These are phyloP conservation scores for Mimosa bimucronata DNA, from an alignment of 306 rosid genomes.

Conservation along the genomic window DNA sequence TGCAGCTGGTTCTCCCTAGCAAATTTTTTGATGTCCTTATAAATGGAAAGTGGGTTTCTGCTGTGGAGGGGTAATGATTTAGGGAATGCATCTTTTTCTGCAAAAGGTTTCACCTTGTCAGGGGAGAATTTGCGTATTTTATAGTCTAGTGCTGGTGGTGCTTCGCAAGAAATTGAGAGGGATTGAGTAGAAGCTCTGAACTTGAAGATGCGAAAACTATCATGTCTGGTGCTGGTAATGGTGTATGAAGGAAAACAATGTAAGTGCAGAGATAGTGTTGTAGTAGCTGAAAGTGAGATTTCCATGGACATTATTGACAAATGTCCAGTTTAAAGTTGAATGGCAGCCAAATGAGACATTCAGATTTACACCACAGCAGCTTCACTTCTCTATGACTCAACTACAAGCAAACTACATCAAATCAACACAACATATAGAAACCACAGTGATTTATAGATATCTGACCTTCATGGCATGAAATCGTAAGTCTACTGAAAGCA, in stretches of 20 bases:
- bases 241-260: slow-evolving; percentile 49
- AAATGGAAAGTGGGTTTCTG: slow-evolving; percentile 66
- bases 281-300: slow-evolving; percentile 29
- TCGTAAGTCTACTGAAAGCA: neutral
- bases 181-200: slow-evolving; percentile 38
- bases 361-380: neutral
- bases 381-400: neutral
- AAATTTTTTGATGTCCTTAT: slow-evolving; percentile 53
- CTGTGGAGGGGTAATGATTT: slow-evolving; percentile 71
- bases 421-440: neutral
- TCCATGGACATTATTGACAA: slow-evolving; percentile 1
- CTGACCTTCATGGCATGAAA: neutral
- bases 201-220: slow-evolving; percentile 22
- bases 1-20: slow-evolving; percentile 47
- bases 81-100: slow-evolving; percentile 66
- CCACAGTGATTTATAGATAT: neutral
- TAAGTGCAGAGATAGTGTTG: slow-evolving; percentile 39
- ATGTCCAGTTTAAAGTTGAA: neutral
- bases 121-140: slow-evolving; percentile 11
- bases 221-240: slow-evolving; percentile 20
- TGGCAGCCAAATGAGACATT: neutral
- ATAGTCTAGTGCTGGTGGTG: slow-evolving; percentile 24
- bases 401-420: neutral
- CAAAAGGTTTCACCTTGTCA: slow-evolving; percentile 31
- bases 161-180: neutral